phyloP scores from a whole-genome alignment of 192 early-diverging fungal species.

The Coemansia sp. region DNA sequence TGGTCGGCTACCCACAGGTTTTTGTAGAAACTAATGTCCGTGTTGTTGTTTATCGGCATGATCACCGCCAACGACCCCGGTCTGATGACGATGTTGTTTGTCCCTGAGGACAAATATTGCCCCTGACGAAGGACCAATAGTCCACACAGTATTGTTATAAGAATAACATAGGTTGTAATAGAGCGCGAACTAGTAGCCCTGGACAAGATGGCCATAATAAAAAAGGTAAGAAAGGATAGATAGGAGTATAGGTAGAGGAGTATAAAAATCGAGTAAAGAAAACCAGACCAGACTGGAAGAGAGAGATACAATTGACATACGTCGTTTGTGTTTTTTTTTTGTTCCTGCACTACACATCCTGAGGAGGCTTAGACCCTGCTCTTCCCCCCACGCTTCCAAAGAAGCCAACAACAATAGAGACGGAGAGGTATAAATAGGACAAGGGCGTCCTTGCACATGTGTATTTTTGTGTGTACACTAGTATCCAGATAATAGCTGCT shows the following conservation, averaged over 20 bases:
- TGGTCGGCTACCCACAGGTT: conserved; percentile 41
- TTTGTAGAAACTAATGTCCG: conserved; percentile 29
- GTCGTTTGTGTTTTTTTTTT: neutral
- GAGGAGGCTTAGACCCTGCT: neutral
- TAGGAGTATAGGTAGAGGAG: neutral
- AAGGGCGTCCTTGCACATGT: no score
- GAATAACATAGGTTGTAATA: neutral
- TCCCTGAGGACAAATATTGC: neutral
- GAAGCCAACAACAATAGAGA: neutral
- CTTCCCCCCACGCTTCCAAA: neutral
- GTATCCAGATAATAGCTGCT: no score
- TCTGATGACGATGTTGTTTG: neutral
- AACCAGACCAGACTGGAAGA: neutral
- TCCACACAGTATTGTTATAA: neutral
- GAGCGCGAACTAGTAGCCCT: neutral
- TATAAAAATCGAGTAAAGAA: neutral
- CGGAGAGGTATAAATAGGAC: neutral
- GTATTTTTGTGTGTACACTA: no score
- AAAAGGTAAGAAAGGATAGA: neutral
- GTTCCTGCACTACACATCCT: neutral
- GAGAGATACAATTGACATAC: neutral
- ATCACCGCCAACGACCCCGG: conserved; percentile 21
- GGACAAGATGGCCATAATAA: neutral
- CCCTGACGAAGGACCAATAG: neutral
- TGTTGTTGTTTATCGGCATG: conserved; percentile 29